phyloP scores from a whole-genome alignment of 257 asterid species.

The Solanum piurae region DNA sequence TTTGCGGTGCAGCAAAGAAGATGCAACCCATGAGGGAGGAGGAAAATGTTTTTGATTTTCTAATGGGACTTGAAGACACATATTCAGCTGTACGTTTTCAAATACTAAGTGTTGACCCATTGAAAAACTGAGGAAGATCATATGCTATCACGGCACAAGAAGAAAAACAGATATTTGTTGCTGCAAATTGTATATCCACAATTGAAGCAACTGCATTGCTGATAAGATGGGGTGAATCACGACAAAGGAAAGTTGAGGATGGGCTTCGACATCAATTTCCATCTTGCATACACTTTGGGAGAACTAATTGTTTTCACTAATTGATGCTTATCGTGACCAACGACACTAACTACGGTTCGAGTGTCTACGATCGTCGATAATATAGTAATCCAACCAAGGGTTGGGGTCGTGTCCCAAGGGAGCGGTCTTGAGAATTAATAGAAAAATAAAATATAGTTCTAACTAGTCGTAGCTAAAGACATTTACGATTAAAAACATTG shows the following conservation, averaged over 20 bases:
- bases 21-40: neutral
- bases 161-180: neutral
- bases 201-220: neutral
- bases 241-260: neutral
- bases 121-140: neutral
- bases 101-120: neutral
- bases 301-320: too few species aligned
- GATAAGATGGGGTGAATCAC: neutral
- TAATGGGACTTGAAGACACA: neutral
- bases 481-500: too few species aligned
- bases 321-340: too few species aligned
- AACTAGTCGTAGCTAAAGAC: too few species aligned
- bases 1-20: neutral
- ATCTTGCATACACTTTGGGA: neutral
- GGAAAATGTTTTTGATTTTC: neutral
- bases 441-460: too few species aligned
- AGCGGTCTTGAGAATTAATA: too few species aligned
- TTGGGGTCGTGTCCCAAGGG: too few species aligned
- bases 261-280: too few species aligned
- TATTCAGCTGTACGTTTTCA: neutral
- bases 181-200: neutral
- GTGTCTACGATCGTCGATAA: too few species aligned
- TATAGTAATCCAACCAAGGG: too few species aligned
- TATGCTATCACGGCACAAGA: neutral
- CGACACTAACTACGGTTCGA: too few species aligned